Evolutionary conservation across 2,329 filamentous ascomycete genomes (phyloP), one percentile per base, ranked within the genome.

Genomic region (Alternaria angustiovoidea): DNA sequence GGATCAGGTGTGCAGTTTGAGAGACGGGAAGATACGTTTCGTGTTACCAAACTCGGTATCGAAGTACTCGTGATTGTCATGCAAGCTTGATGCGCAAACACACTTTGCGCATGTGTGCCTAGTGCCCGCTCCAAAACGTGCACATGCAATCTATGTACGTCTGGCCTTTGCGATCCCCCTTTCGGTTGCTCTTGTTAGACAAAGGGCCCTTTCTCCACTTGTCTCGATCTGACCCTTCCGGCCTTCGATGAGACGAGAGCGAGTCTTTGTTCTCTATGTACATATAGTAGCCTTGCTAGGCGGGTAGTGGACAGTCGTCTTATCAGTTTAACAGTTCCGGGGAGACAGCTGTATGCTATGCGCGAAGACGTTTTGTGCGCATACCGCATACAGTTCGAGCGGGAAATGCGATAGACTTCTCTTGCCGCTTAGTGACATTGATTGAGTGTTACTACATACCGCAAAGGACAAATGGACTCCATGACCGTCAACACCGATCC

Each of bases 401-500:
- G 14, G 43, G 4, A 18, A 56, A 24, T 18, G 36, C 14, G 34
- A 32, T 38, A 20, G 9, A 34, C 39, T 44, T 34, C 51, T 44
- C 32, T 56, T 60, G 41, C 42, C 41, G 44, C 48, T 60, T 28
- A 51, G 38, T 60, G 47, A 57, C 47, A 52, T 60, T 47, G 42
- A 62, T 54, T 55, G 53, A 52, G 61, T 66, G 61, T 69, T 69
- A 60, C 70, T 72, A 72, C 70, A 71, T 72, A 71, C 65, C 64
- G 38, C 53, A 58, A 67, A 66, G 63, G 61, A 61, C 52, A 59
- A 62, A 66, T 54, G 56, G 64, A 66, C 59, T 49, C 61, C 59
- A 59, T 61, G 42, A 64, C 67, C 64, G 38, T 48, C 61, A 71
- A 72, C 70, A 72, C 70, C 67, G 64, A 51, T 64, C 61, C 64